Base-by-base conservation (phyloP, 1,139 yeast genomes). In the Debaryomyces subglobosus region DNA sequence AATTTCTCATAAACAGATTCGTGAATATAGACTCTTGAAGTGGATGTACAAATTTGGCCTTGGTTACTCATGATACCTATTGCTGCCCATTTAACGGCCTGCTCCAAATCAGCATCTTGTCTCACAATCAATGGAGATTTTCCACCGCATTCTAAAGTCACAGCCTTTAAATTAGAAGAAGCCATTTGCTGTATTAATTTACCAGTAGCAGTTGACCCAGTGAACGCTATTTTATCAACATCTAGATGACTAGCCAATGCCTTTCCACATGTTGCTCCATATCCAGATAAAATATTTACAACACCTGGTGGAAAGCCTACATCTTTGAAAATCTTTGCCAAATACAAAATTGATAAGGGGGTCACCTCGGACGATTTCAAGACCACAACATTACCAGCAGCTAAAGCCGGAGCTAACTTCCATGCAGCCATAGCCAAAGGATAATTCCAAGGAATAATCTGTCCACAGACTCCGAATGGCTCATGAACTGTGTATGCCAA, bases 121-220 rank as follows among this genome's bases (percentile, higher is more conserved):
- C 85, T 86, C 49, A 79, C 82, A 63, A 81, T 79, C 66, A 82
- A 80, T 57, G 91, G 91, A 16, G 94, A 85, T 64, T 91, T 91
- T 52, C 97, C 97, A 55, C 98, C 98, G 62, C 96, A 86, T 71
- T 91, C 98, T 59, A 92, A 71, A n/a, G 95, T 83, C 32, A 87
- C 85, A 8, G 90, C 89, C 68, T 89, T 89, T 64, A 76, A 63
- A 58, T 74, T 74, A 25, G 67, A 64, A 18, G 90, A 78, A 23
- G 95, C 95, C 46, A 80, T 73, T 49, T 69, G 67, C 57, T 84
- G 89, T 53, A 86, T 72, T 30, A 77, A 55, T 53, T 77, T 74
- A 52, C 92, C 92, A n/a, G 87, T 84, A 21, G 73, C 76, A 40
- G 81, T 75, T n/a, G 79, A 75, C 24, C 81, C 81, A 43, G 92